Evolutionary conservation across 768 basidiomycete species (phyloP).

Genomic region (Serendipita sp.): DNA sequence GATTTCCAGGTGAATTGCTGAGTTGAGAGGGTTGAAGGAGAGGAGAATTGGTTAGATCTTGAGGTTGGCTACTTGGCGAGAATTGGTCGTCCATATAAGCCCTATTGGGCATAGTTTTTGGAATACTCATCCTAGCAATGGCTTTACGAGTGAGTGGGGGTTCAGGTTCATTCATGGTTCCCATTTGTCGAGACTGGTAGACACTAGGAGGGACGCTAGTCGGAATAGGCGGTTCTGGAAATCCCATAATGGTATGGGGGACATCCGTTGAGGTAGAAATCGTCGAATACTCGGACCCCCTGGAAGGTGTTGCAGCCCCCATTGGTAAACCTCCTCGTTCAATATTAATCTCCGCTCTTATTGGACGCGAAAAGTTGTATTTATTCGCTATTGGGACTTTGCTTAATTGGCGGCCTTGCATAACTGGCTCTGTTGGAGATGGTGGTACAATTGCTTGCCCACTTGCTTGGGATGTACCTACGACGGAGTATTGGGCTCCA

Average conservation of each 20-base stretch:
- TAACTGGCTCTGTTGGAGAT: not conserved
- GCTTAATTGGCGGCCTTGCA: not conserved
- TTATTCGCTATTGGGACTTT: not conserved
- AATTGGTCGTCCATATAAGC: not conserved
- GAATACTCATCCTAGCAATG: not conserved
- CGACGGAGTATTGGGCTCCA: not conserved
- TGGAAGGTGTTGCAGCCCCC: not conserved
- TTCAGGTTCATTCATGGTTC: not conserved
- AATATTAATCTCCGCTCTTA: not conserved
- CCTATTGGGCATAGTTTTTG: not conserved
- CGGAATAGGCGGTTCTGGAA: conserved; percentile 5
- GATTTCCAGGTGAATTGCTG: not conserved
- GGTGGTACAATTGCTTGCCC: not conserved
- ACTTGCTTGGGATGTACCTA: not conserved
- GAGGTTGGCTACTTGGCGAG: not conserved
- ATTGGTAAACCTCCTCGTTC: not conserved
- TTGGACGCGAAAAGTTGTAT: conserved; percentile 3
- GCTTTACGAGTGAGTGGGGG: not conserved
- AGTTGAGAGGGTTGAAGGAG: not conserved
- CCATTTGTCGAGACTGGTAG: not conserved
- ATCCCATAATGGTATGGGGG: not conserved
- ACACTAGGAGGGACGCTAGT: not conserved
- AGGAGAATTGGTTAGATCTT: not conserved
- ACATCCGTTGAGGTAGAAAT: not conserved
- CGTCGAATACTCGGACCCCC: not conserved